Conservation (phyloP, 495 filamentous ascomycete species). For the Massariosphaeria phaeospora region DNA sequence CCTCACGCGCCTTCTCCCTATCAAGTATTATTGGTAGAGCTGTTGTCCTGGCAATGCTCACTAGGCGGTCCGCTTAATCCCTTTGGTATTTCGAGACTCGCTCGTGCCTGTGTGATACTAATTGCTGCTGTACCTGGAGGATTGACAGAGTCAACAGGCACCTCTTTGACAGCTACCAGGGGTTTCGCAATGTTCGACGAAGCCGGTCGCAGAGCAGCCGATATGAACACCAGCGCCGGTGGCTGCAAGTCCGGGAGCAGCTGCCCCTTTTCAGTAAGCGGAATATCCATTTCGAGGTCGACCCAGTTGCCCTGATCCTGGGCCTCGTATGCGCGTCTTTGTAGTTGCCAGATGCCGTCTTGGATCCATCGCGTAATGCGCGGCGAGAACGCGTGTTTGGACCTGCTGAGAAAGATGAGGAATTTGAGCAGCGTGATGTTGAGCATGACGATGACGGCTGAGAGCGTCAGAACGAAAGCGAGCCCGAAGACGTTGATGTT, state of each 20-base stretch:
- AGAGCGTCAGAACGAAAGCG: not conserved
- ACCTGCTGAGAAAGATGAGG: not conserved
- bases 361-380: conserved; percentile 15
- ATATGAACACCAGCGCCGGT: too few species aligned
- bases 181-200: too few species aligned
- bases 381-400: not conserved
- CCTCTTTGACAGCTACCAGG: too few species aligned
- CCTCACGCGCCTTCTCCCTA: too few species aligned
- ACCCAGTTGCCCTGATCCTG: conserved; percentile 1
- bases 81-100: too few species aligned
- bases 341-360: conserved; percentile 8
- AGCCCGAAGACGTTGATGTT: conserved; percentile 21
- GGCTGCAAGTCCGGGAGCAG: not conserved
- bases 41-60: too few species aligned
- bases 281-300: not conserved
- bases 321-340: conserved; percentile 11
- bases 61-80: too few species aligned
- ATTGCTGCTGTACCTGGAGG: too few species aligned
- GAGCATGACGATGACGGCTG: not conserved
- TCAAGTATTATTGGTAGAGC: too few species aligned
- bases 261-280: not conserved
- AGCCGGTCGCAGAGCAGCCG: too few species aligned
- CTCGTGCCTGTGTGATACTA: too few species aligned
- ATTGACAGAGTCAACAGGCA: too few species aligned
- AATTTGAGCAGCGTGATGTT: conserved; percentile 5